Conservation (phyloP, 257 asterid species). For the Solanum acaule region DNA sequence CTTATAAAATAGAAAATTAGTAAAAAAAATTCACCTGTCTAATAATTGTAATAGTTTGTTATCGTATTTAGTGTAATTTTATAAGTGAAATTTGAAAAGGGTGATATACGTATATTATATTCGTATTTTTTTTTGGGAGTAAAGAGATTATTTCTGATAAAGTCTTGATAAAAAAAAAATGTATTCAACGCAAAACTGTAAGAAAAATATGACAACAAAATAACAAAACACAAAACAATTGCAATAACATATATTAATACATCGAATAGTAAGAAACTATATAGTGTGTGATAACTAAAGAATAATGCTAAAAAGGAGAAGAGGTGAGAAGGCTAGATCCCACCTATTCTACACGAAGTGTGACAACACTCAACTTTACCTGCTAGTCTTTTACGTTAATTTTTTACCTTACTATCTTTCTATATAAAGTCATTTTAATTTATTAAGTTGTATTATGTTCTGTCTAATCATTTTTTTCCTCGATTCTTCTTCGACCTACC, state of each 20-base stretch:
- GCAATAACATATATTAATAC: background rate
- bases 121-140: accelerated
- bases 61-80: background rate
- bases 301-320: too few relatives aligned
- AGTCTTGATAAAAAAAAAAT: background rate
- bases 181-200: background rate
- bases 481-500: too few relatives aligned
- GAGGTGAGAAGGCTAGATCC: too few relatives aligned
- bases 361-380: background rate
- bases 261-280: background rate
- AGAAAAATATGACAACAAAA: too few relatives aligned
- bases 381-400: background rate
- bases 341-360: background rate
- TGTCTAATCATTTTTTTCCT: too few relatives aligned
- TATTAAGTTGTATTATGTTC: accelerated
- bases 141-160: background rate
- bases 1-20: background rate
- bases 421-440: too few relatives aligned
- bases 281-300: background rate
- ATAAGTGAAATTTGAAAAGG: too few relatives aligned
- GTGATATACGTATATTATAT: too few relatives aligned
- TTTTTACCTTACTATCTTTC: too few relatives aligned
- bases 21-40: background rate
- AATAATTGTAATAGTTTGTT: background rate
- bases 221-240: too few relatives aligned